phyloP scores from a whole-genome alignment of 257 asterid species.

The Echium plantagineum region DNA sequence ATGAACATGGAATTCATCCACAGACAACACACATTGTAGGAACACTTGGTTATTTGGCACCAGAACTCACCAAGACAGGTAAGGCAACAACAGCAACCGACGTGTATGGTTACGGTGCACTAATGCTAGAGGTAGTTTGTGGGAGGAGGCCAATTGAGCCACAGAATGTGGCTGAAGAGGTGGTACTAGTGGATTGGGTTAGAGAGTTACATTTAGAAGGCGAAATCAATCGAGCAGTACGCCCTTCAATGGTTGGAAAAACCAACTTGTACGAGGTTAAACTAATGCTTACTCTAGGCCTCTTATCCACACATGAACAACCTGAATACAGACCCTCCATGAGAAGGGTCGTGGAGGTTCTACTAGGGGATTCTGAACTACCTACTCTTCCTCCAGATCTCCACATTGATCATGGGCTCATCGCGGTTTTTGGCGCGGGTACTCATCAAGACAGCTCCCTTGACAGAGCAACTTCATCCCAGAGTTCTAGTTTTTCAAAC shows the following conservation, averaged over 20 bases:
- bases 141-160: slow-evolving; percentile 21
- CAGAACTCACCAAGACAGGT: slow-evolving; percentile 11
- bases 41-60: slow-evolving; percentile 15
- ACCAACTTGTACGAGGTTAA: slow-evolving; percentile 7
- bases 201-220: slow-evolving; percentile 7
- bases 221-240: slow-evolving; percentile 7
- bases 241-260: slow-evolving; percentile 4
- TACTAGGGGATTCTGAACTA: slow-evolving; percentile 3
- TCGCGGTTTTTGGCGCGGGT: neutral
- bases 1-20: slow-evolving; percentile 10
- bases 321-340: slow-evolving; percentile 11
- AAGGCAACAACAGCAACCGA: slow-evolving; percentile 9
- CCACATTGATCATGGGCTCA: neutral
- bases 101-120: slow-evolving; percentile 16
- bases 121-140: slow-evolving; percentile 14
- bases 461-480: slow-evolving; percentile 11
- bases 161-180: slow-evolving; percentile 4
- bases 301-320: slow-evolving; percentile 10
- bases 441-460: neutral
- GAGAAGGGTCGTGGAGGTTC: slow-evolving; percentile 8
- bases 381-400: slow-evolving; percentile 8
- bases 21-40: slow-evolving; percentile 14
- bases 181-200: slow-evolving; percentile 9
- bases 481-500: slow-evolving; percentile 8
- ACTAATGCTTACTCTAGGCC: slow-evolving; percentile 9